Evolutionary conservation across 148 eudicot species (phyloP).

Genomic region (Chenopodium berlandieri): DNA sequence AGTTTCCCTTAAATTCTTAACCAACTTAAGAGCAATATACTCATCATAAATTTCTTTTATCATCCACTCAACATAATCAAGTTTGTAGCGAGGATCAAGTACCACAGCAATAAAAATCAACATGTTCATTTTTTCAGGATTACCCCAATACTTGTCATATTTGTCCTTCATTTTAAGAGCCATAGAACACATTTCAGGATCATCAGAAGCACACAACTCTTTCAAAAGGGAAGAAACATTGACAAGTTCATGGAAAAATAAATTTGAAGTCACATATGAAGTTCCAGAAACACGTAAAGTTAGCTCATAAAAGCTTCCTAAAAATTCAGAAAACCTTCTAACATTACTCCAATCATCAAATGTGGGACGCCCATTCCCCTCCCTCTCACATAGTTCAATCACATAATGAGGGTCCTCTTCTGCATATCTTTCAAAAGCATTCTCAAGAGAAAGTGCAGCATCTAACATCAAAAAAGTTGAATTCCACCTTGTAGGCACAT

Average conservation of each 20-base stretch:
- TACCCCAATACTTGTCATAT: neutral
- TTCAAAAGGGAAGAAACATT: no score
- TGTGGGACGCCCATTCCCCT: no score
- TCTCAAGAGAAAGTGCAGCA: neutral
- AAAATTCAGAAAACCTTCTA: no score
- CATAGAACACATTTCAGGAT: no score
- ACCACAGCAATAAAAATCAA: neutral
- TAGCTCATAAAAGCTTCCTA: no score
- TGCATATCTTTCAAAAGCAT: slow-evolving; percentile 12
- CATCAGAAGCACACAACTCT: no score
- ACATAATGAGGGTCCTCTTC: neutral
- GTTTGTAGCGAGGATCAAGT: neutral
- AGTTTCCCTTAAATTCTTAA: no score
- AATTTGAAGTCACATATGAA: no score
- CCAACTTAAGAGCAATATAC: neutral
- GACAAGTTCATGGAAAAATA: no score
- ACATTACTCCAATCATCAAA: no score
- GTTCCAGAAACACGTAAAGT: no score
- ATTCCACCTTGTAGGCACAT: slow-evolving; percentile 23
- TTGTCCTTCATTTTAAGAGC: neutral
- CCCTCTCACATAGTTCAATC: neutral
- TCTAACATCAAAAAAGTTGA: slow-evolving; percentile 7
- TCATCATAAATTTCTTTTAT: neutral
- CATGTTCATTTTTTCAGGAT: neutral
- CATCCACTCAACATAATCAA: neutral